Conservation (phyloP, 345 rosid genomes). For the Orychophragmus violaceus region DNA sequence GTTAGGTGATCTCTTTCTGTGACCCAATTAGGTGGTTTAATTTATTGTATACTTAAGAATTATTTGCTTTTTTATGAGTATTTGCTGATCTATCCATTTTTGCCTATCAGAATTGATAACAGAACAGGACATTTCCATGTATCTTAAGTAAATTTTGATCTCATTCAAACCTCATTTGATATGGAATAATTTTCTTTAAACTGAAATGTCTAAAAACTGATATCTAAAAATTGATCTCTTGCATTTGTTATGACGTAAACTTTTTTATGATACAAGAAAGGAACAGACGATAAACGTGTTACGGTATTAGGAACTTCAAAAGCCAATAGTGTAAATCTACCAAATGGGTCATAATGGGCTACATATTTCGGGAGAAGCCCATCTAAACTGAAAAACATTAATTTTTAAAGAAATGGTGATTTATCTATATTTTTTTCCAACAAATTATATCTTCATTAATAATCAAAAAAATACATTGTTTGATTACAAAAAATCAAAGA, state of each 20-base stretch:
- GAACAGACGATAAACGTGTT: too few relatives aligned
- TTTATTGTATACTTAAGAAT: not conserved
- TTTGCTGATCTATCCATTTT: not conserved
- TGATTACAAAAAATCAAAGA: too few relatives aligned
- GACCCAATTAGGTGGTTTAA: not conserved
- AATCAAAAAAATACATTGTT: too few relatives aligned
- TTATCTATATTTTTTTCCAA: not conserved
- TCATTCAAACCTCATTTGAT: not conserved
- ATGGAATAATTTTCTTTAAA: too few relatives aligned
- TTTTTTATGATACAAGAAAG: too few relatives aligned
- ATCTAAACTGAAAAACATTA: not conserved
- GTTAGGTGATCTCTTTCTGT: conserved; percentile 14
- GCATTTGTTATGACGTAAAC: too few relatives aligned
- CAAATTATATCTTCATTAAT: too few relatives aligned
- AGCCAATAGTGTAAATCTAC: not conserved
- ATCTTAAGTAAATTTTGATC: not conserved
- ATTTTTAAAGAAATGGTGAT: too few relatives aligned
- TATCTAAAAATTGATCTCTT: too few relatives aligned
- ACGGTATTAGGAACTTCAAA: too few relatives aligned
- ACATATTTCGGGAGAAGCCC: not conserved
- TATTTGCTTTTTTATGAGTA: not conserved
- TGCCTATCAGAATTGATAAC: not conserved
- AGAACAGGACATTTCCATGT: not conserved
- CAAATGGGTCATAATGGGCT: not conserved
- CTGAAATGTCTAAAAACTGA: too few relatives aligned